These are phyloP conservation scores for Penicillium sp. DNA, from an alignment of 2,329 filamentous ascomycete genomes.

Conservation along the genomic window DNA sequence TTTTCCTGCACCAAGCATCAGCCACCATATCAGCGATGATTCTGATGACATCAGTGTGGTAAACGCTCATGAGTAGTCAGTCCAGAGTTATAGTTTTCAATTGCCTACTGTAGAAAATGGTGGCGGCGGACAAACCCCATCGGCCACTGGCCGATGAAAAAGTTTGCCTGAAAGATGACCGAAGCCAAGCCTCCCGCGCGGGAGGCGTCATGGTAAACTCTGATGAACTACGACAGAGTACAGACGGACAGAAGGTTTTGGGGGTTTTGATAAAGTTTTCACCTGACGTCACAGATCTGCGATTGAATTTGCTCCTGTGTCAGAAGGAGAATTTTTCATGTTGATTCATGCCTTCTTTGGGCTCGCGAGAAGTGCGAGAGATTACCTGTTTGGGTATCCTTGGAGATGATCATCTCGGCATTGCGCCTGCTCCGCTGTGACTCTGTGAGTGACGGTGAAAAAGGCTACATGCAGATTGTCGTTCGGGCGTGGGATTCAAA, in stretches of 20 bases:
- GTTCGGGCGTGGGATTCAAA: too few species aligned
- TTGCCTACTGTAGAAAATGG: too few species aligned
- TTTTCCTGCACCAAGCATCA: background rate
- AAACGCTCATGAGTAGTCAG: background rate
- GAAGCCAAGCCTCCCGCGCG: background rate
- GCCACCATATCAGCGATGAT: background rate
- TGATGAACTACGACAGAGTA: background rate
- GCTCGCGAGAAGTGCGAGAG: background rate
- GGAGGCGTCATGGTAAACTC: background rate
- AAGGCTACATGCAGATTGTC: background rate
- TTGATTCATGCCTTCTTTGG: background rate
- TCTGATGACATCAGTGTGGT: background rate
- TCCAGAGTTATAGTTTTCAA: background rate
- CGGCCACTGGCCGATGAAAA: background rate
- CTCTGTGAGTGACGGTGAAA: background rate
- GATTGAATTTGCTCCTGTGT: background rate
- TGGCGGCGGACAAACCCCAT: background rate
- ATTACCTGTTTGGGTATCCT: background rate
- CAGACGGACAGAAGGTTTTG: too few species aligned
- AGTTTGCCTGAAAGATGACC: background rate
- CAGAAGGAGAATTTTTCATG: background rate
- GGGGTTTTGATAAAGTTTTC: background rate
- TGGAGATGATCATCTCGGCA: background rate
- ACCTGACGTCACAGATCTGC: background rate
- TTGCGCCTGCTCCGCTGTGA: background rate